Evolutionary conservation across 345 rosid species (phyloP).

Genomic region (Viola odorata): DNA sequence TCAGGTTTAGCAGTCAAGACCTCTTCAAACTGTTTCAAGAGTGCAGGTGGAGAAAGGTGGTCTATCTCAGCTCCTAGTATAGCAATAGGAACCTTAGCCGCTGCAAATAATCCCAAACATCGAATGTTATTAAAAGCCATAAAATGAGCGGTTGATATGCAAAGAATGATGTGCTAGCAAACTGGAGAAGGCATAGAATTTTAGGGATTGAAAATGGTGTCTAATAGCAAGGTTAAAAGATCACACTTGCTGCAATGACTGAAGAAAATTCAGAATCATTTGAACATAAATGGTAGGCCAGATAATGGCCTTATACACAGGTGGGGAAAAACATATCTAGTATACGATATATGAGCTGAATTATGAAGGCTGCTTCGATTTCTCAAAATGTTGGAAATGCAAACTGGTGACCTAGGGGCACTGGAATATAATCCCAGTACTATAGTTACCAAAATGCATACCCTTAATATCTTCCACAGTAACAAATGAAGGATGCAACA

Average conservation of each 20-base stretch:
- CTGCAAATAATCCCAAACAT: conserved; percentile 21
- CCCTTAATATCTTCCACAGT: conserved; percentile 66
- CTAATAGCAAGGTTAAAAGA: neutral
- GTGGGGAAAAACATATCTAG: too few relatives aligned
- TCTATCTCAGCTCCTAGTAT: conserved; percentile 41
- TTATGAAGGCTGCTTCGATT: too few relatives aligned
- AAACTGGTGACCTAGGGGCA: neutral
- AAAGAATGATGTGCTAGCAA: neutral
- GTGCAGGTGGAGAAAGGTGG: conserved; percentile 34
- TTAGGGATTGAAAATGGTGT: neutral
- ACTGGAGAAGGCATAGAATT: neutral
- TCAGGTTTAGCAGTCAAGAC: conserved; percentile 29
- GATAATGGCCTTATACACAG: too few relatives aligned
- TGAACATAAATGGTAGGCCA: neutral
- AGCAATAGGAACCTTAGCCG: conserved; percentile 31
- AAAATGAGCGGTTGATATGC: neutral
- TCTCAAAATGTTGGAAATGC: neutral
- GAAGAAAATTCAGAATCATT: neutral
- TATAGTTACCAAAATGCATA: conserved; percentile 17
- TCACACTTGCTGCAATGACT: neutral
- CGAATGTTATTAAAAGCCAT: neutral
- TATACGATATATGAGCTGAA: too few relatives aligned
- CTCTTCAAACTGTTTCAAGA: conserved; percentile 39
- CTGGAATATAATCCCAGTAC: neutral
- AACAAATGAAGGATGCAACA: conserved; percentile 74